Evolutionary conservation across 192 early-diverging fungal species (phyloP).

Genomic region (Rhizophlyctis rosea): DNA sequence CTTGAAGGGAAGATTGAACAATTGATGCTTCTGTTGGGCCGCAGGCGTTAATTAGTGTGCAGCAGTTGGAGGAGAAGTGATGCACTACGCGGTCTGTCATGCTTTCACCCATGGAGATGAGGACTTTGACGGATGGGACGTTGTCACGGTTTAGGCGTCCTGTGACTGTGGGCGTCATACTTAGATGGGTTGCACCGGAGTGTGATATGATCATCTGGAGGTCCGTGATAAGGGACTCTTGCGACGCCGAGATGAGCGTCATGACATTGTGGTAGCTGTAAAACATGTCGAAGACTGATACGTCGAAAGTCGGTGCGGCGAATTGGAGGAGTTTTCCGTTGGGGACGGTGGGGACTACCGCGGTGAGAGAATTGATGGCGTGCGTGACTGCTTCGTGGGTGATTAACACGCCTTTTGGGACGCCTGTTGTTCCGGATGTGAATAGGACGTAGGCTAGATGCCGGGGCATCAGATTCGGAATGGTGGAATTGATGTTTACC

Average conservation of each 20-base stretch:
- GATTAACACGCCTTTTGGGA: conserved; percentile 38
- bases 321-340: conserved; percentile 17
- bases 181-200: conserved; percentile 2
- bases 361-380: conserved; percentile 4
- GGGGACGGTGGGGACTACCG: not conserved
- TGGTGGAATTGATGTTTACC: too few relatives aligned
- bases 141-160: not conserved
- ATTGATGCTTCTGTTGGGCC: conserved; percentile 24
- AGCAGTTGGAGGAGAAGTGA: conserved; percentile 4
- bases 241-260: not conserved
- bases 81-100: conserved; percentile 14
- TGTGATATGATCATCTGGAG: not conserved
- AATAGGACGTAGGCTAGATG: conserved; percentile 43
- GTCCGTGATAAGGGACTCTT: not conserved
- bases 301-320: conserved; percentile 22
- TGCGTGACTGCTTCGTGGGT: conserved; percentile 8
- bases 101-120: conserved; percentile 16
- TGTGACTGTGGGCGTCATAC: conserved; percentile 11
- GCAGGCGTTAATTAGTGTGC: conserved; percentile 13
- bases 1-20: not conserved
- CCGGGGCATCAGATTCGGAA: too few relatives aligned
- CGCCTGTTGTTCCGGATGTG: conserved; percentile 43
- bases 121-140: conserved; percentile 3
- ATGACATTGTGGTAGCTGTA: conserved; percentile 13
- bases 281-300: conserved; percentile 30